Conservation (phyloP, 495 filamentous ascomycete species). For the Penicillium fimorum region DNA sequence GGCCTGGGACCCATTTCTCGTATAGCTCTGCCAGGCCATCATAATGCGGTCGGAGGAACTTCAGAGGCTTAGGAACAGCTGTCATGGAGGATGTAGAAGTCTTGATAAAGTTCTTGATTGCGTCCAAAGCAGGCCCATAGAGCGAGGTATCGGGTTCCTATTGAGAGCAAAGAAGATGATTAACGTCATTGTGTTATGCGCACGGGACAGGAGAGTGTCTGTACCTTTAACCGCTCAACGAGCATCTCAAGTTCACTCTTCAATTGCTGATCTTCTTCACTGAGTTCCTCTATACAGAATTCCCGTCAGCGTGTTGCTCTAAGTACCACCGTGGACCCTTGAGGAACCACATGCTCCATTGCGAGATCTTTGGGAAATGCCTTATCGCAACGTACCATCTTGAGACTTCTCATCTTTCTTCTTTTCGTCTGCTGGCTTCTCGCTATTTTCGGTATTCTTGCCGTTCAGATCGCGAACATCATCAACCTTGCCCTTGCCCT, state of each 20-base stretch:
- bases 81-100: conserved; percentile 99
- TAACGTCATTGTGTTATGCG: conserved; percentile 23
- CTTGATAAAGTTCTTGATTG: conserved; percentile 96
- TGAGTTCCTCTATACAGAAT: conserved; percentile 73
- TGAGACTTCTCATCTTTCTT: conserved; percentile 63
- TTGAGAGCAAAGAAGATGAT: conserved; percentile 21
- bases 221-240: conserved; percentile 88
- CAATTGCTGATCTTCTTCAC: conserved; percentile 95
- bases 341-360: conserved; percentile 16
- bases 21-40: conserved; percentile 80
- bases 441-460: conserved; percentile 64
- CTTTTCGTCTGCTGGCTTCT: conserved; percentile 74
- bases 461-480: conserved; percentile 57
- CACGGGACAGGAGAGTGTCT: conserved; percentile 17
- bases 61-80: conserved; percentile 95
- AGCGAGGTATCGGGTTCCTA: conserved; percentile 85
- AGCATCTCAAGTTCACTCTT: conserved; percentile 99
- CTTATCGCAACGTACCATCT: conserved; percentile 48
- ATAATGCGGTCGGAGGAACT: conserved; percentile 96
- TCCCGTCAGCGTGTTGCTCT: conserved; percentile 11
- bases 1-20: conserved; percentile 79
- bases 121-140: conserved; percentile 87
- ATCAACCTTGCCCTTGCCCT: conserved; percentile 91
- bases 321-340: background rate
- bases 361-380: conserved; percentile 3